Evolutionary conservation across 2,329 filamentous ascomycete genomes (phyloP).

Genomic region (Ophiocordyceps polyrhachis-furcata): DNA sequence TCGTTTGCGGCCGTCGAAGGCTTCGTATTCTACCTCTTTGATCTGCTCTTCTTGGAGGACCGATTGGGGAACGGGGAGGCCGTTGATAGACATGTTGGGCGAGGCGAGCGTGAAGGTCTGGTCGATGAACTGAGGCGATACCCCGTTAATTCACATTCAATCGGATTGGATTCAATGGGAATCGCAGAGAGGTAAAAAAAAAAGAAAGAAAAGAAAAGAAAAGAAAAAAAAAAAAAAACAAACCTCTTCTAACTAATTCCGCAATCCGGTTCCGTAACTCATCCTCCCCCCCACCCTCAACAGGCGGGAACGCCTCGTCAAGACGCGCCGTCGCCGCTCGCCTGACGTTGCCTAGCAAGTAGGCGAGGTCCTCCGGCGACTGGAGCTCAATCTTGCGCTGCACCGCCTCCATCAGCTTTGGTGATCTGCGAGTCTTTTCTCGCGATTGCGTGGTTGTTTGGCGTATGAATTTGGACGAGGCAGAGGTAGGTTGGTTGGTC

Average conservation of each 20-base stretch:
- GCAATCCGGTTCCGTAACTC: conserved; percentile 40
- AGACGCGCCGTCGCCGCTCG: conserved; percentile 49
- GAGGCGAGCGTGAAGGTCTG: conserved; percentile 39
- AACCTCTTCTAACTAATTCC: conserved; percentile 39
- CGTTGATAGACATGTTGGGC: conserved; percentile 45
- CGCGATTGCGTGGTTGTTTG: too few species aligned
- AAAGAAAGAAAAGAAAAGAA: too few species aligned
- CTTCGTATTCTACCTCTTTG: conserved; percentile 26
- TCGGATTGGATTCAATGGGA: too few species aligned
- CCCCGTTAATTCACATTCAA: neutral
- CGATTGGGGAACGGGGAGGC: conserved; percentile 25
- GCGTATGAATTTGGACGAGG: too few species aligned
- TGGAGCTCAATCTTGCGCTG: conserved; percentile 69
- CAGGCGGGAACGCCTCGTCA: conserved; percentile 46
- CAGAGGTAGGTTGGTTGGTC: too few species aligned
- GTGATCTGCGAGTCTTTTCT: too few species aligned
- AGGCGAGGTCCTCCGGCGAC: conserved; percentile 51
- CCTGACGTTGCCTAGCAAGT: conserved; percentile 51
- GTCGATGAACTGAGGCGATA: conserved; percentile 34
- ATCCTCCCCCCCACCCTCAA: conserved; percentile 32
- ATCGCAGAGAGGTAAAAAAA: too few species aligned
- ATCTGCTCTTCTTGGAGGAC: neutral
- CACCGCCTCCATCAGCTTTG: conserved; percentile 5
- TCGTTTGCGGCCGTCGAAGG: conserved; percentile 41
- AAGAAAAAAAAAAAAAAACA: too few species aligned